Base-by-base conservation (phyloP, 495 filamentous ascomycete species). In the Tuber umbilicatum region DNA sequence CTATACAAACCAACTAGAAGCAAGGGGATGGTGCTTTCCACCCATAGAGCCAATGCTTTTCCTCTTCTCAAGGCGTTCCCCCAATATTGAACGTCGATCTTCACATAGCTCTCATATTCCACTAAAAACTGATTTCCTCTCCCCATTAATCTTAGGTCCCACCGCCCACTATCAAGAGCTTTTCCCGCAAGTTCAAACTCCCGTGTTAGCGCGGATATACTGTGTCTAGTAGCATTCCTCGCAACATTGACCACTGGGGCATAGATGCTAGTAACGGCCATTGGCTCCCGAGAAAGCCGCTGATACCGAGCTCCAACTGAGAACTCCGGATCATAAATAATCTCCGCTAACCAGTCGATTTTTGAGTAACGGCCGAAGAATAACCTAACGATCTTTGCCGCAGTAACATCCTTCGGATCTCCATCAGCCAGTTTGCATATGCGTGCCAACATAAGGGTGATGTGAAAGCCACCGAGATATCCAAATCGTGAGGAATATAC, bases 361-460 rank as follows among this genome's bases (percentile, higher is more conserved):
- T 75, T 67, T 10, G 88, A 83, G 78, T 90, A 90, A 78, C 90
- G 85, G n/a, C 81, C 50, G 80, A 89, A 90, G 83, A 90, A 90
- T 23, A 85, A 83, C 14, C 78, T 76, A 7, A 89, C 64, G 16
- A 89, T 79, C 60, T 85, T 84, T 21, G 84, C 79, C 21, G 85
- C 82, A 10, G 85, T 82, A 38, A 84, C 19, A 37, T 72, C 74
- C 64, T 79, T 79, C 4, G 71, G n/a, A 5, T 75, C 75, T 40
- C 71, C 70, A 23, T 84, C 77, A 5, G 88, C 74, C 2, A 86
- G 83, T 77, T 90, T 90, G 78, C 82, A 84, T 0, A 90, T 83
- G 39, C 85, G 84, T 7, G 85, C 83, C 17, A 90, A 83, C 72
- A 90, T 81, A 31, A 90, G 76, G 7, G 88, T 84, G 64, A 90